Conservation (phyloP, 371 early-diverging fungal genomes). For the Apophysomyces ossiformis region DNA sequence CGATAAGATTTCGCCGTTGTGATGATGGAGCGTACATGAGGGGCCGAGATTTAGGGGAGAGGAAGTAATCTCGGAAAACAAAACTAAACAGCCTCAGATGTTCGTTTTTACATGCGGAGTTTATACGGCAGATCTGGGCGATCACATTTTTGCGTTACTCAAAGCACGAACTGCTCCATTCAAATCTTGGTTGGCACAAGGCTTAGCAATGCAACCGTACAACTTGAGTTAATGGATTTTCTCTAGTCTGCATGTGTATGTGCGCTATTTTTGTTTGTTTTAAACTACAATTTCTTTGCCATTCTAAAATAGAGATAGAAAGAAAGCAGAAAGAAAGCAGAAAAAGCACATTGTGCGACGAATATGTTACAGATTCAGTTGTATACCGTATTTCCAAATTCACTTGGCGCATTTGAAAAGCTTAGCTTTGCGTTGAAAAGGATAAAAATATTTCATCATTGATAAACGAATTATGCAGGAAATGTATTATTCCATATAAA, state of each 20-base stretch:
- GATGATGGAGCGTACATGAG: slow-evolving; percentile 20
- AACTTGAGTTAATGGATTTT: not conserved
- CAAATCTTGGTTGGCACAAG: not conserved
- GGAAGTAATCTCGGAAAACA: slow-evolving; percentile 19
- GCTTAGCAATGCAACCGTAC: slow-evolving; percentile 2
- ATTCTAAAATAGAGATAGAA: too few species aligned
- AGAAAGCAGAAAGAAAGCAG: too few species aligned
- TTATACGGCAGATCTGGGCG: slow-evolving; percentile 6
- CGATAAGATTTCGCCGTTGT: slow-evolving; percentile 25
- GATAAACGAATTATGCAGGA: too few species aligned
- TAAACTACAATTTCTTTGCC: too few species aligned
- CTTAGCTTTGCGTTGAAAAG: too few species aligned
- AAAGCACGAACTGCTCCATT: not conserved
- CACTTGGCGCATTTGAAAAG: too few species aligned
- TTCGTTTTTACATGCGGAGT: slow-evolving; percentile 9
- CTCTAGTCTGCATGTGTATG: slow-evolving; percentile 1
- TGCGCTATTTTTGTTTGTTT: too few species aligned
- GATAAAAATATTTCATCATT: too few species aligned
- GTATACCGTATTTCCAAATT: too few species aligned
- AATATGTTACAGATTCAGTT: too few species aligned
- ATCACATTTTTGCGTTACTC: not conserved
- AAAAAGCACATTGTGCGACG: too few species aligned
- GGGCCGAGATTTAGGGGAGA: slow-evolving; percentile 2
- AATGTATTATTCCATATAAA: too few species aligned
- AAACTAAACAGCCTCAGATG: slow-evolving; percentile 12